A percentile compares a stretch with the other conserved stretches of the same genome.
These are phyloP conservation scores for Hippophae tibetana DNA, from an alignment of 306 rosid species.

Conservation along the genomic window DNA sequence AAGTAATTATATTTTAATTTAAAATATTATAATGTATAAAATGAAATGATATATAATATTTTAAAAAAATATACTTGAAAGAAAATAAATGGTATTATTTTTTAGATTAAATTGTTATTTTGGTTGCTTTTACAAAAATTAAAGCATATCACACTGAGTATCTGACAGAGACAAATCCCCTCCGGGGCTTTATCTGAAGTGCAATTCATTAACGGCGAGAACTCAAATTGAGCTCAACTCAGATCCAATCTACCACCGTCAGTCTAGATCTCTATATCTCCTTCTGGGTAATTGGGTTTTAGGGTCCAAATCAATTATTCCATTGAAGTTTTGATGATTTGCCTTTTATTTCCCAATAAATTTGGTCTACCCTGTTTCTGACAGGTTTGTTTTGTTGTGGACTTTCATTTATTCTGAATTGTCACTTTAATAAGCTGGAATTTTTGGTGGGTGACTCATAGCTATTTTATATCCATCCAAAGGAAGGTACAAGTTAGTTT, in stretches of 20 bases:
- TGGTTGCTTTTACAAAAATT: not conserved
- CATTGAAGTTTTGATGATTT: constrained; percentile 13
- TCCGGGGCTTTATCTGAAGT: constrained; percentile 25
- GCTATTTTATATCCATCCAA: constrained; percentile 49
- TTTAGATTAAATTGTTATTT: too few relatives aligned
- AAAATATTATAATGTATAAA: too few relatives aligned
- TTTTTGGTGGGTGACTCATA: constrained; percentile 44
- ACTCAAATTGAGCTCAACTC: constrained; percentile 4
- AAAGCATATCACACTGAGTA: constrained; percentile 14
- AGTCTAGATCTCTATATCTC: constrained; percentile 15
- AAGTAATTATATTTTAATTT: too few relatives aligned
- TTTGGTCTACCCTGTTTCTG: constrained; percentile 25
- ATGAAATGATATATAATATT: too few relatives aligned
- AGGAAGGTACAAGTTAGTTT: constrained; percentile 33
- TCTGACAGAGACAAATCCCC: constrained; percentile 41
- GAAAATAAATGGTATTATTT: too few relatives aligned
- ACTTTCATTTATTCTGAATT: constrained; percentile 1
- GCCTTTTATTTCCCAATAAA: not conserved
- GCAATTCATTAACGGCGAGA: constrained; percentile 27
- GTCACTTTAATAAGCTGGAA: constrained; percentile 22
- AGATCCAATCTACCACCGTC: constrained; percentile 22
- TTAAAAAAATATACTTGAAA: too few relatives aligned
- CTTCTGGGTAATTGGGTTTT: constrained; percentile 28
- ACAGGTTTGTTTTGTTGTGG: constrained; percentile 34
- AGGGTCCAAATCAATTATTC: not conserved